Conservation (phyloP, 2,329 filamentous ascomycete species). For the Paraphoma sp. region DNA sequence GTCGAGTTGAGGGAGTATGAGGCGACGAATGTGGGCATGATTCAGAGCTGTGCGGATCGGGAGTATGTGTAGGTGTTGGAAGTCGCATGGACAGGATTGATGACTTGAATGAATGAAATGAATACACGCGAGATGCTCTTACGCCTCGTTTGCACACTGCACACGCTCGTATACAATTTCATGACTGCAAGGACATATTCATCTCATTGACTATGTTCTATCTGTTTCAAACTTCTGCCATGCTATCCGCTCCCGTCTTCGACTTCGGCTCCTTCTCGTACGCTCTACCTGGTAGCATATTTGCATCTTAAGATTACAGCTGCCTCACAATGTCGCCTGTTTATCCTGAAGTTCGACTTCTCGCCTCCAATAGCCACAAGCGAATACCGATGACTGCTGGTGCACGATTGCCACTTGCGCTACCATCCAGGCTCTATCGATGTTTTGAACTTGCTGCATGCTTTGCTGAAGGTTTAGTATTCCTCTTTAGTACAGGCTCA, state of each 20-base stretch:
- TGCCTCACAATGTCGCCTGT: background rate
- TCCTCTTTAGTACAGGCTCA: too few species aligned
- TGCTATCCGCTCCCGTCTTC: background rate
- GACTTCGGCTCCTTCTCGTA: too few species aligned
- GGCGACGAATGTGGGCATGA: conserved; percentile 76
- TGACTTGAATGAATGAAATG: background rate
- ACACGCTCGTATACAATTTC: too few species aligned
- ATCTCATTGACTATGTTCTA: background rate
- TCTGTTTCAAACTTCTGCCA: background rate
- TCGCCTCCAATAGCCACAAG: too few species aligned
- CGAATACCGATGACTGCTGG: too few species aligned
- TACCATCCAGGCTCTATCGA: too few species aligned
- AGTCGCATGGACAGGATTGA: background rate
- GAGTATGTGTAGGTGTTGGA: conserved; percentile 35
- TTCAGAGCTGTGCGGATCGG: conserved; percentile 47
- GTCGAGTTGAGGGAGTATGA: conserved; percentile 85
- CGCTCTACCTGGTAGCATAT: background rate
- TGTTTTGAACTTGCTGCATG: too few species aligned
- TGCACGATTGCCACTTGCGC: too few species aligned
- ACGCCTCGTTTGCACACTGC: too few species aligned
- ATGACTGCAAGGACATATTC: background rate
- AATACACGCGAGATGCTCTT: background rate
- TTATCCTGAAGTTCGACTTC: too few species aligned
- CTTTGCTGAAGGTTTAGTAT: too few species aligned
- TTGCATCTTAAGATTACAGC: background rate